phyloP scores from a whole-genome alignment of 495 filamentous ascomycete species.

The Lepraria neglecta region DNA sequence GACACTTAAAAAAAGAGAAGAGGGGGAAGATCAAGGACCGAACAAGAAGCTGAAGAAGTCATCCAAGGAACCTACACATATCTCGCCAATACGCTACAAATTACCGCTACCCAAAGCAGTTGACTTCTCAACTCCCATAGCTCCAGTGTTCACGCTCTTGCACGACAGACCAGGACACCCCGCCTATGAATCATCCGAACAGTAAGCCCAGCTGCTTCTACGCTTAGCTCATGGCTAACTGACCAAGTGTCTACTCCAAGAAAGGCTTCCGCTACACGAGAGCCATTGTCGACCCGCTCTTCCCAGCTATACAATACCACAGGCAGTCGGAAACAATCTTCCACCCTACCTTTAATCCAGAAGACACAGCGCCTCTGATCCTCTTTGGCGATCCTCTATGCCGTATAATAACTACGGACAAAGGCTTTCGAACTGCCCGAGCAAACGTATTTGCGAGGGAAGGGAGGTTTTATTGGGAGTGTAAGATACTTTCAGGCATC shows the following conservation, averaged over 20 bases:
- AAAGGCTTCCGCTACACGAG: constrained; percentile 86
- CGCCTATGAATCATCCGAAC: constrained; percentile 52
- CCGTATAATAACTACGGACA: constrained; percentile 61
- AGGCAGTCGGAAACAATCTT: constrained; percentile 84
- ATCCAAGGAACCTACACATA: constrained; percentile 26
- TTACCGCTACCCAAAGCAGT: constrained; percentile 50
- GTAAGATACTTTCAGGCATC: constrained; percentile 70
- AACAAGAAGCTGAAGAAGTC: constrained; percentile 46
- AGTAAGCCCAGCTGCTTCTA: constrained; percentile 41
- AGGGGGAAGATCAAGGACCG: constrained; percentile 43
- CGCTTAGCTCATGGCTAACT: neutral
- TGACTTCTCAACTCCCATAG: constrained; percentile 53
- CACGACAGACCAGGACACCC: constrained; percentile 33
- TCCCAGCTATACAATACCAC: constrained; percentile 81
- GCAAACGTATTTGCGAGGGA: constrained; percentile 90
- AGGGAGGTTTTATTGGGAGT: constrained; percentile 90
- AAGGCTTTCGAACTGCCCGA: constrained; percentile 70
- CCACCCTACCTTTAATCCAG: constrained; percentile 76
- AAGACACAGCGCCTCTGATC: constrained; percentile 78
- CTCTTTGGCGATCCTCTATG: constrained; percentile 55
- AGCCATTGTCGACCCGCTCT: constrained; percentile 80
- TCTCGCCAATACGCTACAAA: constrained; percentile 50
- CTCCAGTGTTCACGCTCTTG: constrained; percentile 45
- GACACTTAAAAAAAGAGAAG: constrained; percentile 70
- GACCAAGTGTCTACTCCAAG: constrained; percentile 67